These are phyloP conservation scores for Naganishia onofrii DNA, from an alignment of 768 basidiomycete genomes.

Conservation along the genomic window DNA sequence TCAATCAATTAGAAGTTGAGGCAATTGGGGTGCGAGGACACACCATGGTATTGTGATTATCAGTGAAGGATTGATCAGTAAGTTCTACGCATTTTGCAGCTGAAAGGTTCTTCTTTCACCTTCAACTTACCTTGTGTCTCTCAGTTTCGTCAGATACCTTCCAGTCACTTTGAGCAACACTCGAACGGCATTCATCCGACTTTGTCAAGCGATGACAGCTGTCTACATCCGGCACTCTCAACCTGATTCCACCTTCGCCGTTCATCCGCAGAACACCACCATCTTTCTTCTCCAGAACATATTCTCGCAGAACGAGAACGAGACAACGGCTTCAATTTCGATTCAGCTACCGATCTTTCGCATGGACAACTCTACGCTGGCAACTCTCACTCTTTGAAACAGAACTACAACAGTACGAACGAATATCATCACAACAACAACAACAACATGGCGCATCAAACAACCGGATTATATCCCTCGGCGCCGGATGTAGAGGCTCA, in stretches of 20 bases:
- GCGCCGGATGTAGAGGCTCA: neutral
- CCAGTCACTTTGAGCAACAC: neutral
- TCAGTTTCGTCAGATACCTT: neutral
- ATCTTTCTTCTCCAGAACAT: neutral
- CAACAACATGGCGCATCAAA: constrained; percentile 3
- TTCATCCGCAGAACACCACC: constrained; percentile 6
- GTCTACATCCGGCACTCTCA: neutral
- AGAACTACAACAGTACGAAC: neutral
- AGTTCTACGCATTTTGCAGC: neutral
- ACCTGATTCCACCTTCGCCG: constrained; percentile 6
- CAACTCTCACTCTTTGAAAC: neutral
- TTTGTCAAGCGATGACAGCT: constrained; percentile 14
- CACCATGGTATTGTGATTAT: neutral
- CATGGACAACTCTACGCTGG: neutral
- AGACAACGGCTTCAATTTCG: neutral
- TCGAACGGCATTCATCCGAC: neutral
- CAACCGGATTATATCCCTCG: neutral
- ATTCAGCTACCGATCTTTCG: neutral
- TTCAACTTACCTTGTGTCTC: neutral
- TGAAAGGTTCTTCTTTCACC: neutral
- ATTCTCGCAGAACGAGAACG: neutral
- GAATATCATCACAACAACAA: neutral
- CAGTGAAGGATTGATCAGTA: neutral
- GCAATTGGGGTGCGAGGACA: no score
- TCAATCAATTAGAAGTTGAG: neutral